Evolutionary conservation across 768 basidiomycete species (phyloP), one percentile per base, ranked within the genome.

Genomic region (Rhizopogon salebrosus): DNA sequence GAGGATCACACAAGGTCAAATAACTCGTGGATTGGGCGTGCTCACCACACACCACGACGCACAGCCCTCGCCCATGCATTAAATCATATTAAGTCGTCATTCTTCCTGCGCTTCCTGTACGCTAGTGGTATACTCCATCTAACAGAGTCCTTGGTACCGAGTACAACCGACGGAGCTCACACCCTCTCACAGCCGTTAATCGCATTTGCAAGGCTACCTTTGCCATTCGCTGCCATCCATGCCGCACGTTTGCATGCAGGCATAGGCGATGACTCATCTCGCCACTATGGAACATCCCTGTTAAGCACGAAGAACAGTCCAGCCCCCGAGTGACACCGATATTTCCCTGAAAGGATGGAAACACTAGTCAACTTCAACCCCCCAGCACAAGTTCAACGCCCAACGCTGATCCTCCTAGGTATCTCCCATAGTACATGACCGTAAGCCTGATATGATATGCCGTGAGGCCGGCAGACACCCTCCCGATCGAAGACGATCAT

Each of bases 21-120:
- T 39, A 57, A 69, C 67, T 63, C 67, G 67, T 69, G 67, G 67
- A 60, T 24, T 41, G 52, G 57, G 69, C 67, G 60, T 68, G 67
- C 58, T 63, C 59, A 55, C 59, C 53, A 59, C 57, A 57, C 54
- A 31, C 51, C 54, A 48, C 51, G 41, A 31, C 37, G 46, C 46
- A 54, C 41, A 39, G 29, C 29, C 43, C 27, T 11, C 43, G 14
- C 22, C 31, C 45, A 34, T n/a, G 31, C 45, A 34, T 46, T 46
- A 34, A 37, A 34, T 34, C 45, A 34, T 46, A 46, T 46, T 46
- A 46, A 34, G 1, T 7, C 31, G 8, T 22, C 45, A 46, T 46
- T 16, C 14, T 5, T 45, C n/a, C 5, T 20, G 13, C 27, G 27
- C 42, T 13, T 20, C 26, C 45, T 31, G 20, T 31, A 22, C 31